Base-by-base conservation (phyloP, 257 asterid genomes). In the Henckelia pumila region DNA sequence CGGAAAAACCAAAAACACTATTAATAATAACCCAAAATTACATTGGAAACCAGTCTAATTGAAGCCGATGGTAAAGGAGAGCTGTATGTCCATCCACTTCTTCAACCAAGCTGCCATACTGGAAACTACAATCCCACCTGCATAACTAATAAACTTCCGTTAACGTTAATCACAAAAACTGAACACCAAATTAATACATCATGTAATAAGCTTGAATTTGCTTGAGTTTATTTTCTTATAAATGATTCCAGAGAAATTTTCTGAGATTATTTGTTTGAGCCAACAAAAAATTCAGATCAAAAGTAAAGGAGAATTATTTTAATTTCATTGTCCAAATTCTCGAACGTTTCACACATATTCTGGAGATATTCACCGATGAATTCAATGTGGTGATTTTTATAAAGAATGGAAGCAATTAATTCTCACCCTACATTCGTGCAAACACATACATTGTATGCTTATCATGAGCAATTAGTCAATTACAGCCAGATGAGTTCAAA, bases 111-210 rank as follows among this genome's bases (percentile, higher is more conserved):
- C 88, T 83, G 73, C 86, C 88, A 74, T 64, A 75, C 69, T 75
- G 85, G 80, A 88, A 88, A 64, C 91, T 83, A 73, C 95, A 88
- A 80, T 91, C 96, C 97, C 96, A 91, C 76, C 95, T 91, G 85
- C 83, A 68, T n/a, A 28, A 63, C 67, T 30, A 69, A 69, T 56
- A 40, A 66, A 69, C 40, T 28, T 57, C 40, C 20, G 68, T 71
- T 65, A 71, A 64, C 13, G 30, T 49, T 64, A 60, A 66, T 64
- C 66, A 37, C 8, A 32, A 24, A 33, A 52, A 6, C 35, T 59
- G n/a, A 2, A 22, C 49, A 58, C 63, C 37, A 19, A 56, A 40
- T 59, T 35, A 16, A 25, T n/a, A n/a, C 29, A 66, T 8, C 8
- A 10, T 22, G 9, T 19, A 13, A n/a, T 44, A 32, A 56, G 33